Conservation (phyloP, 768 basidiomycete genomes). For the Daedalea quercina region DNA sequence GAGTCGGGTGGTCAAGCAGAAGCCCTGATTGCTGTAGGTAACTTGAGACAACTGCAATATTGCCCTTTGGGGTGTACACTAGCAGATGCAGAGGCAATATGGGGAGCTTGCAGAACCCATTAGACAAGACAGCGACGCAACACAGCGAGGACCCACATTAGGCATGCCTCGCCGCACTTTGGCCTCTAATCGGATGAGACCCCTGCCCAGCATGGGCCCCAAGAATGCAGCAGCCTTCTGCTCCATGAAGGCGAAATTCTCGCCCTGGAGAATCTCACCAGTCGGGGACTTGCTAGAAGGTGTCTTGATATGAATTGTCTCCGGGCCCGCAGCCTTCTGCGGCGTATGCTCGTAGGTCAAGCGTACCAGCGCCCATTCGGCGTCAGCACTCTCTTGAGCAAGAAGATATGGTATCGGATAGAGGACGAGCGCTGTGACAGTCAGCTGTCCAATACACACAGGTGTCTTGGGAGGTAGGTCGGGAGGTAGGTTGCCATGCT, state of each 20-base stretch:
- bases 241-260: constrained; percentile 79
- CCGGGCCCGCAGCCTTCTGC: constrained; percentile 42
- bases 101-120: constrained; percentile 48
- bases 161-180: constrained; percentile 60
- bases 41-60: constrained; percentile 76
- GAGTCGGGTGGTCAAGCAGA: constrained; percentile 74
- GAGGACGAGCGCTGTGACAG: constrained; percentile 79
- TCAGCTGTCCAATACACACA: constrained; percentile 82
- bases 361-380: constrained; percentile 65
- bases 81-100: constrained; percentile 81
- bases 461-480: constrained; percentile 75
- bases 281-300: constrained; percentile 44
- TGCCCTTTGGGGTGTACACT: constrained; percentile 91
- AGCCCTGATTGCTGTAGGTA: constrained; percentile 63
- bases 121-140: constrained; percentile 8
- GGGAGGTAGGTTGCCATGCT: constrained; percentile 33
- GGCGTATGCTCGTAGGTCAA: constrained; percentile 65
- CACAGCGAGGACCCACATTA: constrained; percentile 41
- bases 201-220: constrained; percentile 81
- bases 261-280: constrained; percentile 52
- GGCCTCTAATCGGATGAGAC: constrained; percentile 74
- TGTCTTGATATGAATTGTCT: constrained; percentile 75
- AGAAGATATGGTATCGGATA: constrained; percentile 70
- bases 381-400: constrained; percentile 33
- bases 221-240: constrained; percentile 76